Percentiles rank a stretch among this genome's conserved stretches.
phyloP scores from a whole-genome alignment of 2,329 filamentous ascomycete species.

The Fusarium nygamai region DNA sequence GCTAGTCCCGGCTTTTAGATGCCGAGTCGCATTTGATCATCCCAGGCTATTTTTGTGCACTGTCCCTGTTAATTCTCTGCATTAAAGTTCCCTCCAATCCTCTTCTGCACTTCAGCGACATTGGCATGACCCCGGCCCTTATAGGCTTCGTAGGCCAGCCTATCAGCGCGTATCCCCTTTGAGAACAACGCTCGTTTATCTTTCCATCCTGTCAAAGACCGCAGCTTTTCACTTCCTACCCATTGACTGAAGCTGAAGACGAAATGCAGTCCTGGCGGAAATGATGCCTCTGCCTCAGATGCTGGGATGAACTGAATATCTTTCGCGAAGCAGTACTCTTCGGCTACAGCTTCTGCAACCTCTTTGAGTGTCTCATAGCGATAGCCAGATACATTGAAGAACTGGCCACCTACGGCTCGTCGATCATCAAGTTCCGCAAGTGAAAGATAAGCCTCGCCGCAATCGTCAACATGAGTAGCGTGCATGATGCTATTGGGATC shows the following conservation, averaged over 20 bases:
- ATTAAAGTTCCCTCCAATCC: constrained; percentile 12
- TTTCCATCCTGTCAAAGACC: constrained; percentile 53
- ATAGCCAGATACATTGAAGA: constrained; percentile 57
- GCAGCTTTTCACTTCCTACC: constrained; percentile 55
- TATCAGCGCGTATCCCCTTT: constrained; percentile 49
- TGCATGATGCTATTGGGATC: constrained; percentile 55
- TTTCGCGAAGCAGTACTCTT: constrained; percentile 52
- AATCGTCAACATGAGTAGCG: constrained; percentile 60
- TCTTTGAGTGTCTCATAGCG: constrained; percentile 56
- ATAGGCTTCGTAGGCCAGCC: constrained; percentile 51
- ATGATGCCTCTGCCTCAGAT: constrained; percentile 25
- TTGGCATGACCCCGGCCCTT: constrained; percentile 21
- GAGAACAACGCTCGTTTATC: constrained; percentile 51
- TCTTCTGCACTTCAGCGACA: constrained; percentile 16
- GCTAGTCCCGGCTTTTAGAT: background rate
- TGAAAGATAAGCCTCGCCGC: constrained; percentile 58
- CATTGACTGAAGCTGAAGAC: constrained; percentile 54
- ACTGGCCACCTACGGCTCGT: constrained; percentile 48
- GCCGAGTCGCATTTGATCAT: background rate
- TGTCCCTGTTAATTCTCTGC: background rate
- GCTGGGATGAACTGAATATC: constrained; percentile 43
- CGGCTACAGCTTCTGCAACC: constrained; percentile 50
- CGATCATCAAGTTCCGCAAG: constrained; percentile 52
- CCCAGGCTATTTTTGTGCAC: background rate
- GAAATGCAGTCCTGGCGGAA: constrained; percentile 32